phyloP scores from a whole-genome alignment of 257 asterid species.

The Leptodermis oblonga region DNA sequence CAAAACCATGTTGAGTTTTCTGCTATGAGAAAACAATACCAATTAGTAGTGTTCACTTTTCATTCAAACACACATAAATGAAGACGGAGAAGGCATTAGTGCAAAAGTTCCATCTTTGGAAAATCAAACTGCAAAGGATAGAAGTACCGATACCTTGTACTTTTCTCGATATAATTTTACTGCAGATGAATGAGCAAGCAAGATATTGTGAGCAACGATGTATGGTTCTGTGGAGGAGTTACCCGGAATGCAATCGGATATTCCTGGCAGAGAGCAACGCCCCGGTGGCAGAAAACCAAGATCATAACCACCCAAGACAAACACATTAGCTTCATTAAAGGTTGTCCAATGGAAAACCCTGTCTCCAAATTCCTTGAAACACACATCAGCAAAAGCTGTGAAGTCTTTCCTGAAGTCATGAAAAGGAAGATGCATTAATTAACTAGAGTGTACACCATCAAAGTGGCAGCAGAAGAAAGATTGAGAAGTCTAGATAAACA shows the following conservation, averaged over 20 bases:
- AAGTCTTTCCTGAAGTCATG: slow-evolving; percentile 42
- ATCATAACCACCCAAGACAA: slow-evolving; percentile 19
- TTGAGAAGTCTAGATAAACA: not conserved
- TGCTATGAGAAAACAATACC: slow-evolving; percentile 12
- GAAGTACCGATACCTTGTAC: slow-evolving; percentile 13
- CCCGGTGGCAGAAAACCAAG: not conserved
- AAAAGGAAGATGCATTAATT: not conserved
- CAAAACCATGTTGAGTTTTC: slow-evolving; percentile 44
- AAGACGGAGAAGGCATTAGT: not conserved
- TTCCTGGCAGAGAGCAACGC: slow-evolving; percentile 10
- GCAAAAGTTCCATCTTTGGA: not conserved
- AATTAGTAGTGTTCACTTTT: not conserved
- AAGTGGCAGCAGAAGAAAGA: not conserved
- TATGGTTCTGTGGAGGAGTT: slow-evolving; percentile 45
- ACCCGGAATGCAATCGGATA: not conserved
- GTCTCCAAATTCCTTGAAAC: slow-evolving; percentile 59
- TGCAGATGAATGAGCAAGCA: slow-evolving; percentile 47
- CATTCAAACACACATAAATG: not conserved
- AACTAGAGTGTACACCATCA: not conserved
- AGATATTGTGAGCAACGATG: slow-evolving; percentile 34
- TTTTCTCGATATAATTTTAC: slow-evolving; percentile 34
- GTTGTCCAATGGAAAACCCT: slow-evolving; percentile 51
- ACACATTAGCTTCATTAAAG: slow-evolving; percentile 44
- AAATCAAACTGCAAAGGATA: not conserved
- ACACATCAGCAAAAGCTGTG: slow-evolving; percentile 37